A percentile compares a stretch with the other conserved stretches of the same genome.
phyloP scores from a whole-genome alignment of 2,329 filamentous ascomycete genomes.

The Reticulascus tulasneorum region DNA sequence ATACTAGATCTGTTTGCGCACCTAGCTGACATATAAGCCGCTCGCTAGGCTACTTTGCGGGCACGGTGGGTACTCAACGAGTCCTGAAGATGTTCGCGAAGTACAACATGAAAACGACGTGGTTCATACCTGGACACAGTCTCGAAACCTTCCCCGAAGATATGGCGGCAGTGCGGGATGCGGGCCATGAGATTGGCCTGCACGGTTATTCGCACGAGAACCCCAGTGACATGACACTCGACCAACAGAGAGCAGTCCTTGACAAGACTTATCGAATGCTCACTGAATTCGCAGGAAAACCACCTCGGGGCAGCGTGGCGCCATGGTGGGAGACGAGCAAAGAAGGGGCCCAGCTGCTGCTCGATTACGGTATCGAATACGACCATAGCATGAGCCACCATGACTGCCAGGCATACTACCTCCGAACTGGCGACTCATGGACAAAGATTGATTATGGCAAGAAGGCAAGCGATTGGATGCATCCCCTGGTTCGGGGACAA shows the following conservation, averaged over 20 bases:
- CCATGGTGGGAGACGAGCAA: conserved; percentile 71
- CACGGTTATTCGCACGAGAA: conserved; percentile 76
- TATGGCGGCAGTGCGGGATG: conserved; percentile 39
- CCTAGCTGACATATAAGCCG: not conserved
- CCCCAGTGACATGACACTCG: conserved; percentile 65
- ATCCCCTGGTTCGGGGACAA: conserved; percentile 55
- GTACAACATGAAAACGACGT: conserved; percentile 64
- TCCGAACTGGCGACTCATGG: conserved; percentile 62
- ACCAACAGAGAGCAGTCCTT: conserved; percentile 72
- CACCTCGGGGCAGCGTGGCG: conserved; percentile 67
- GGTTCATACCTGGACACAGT: conserved; percentile 47
- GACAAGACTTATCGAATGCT: conserved; percentile 70
- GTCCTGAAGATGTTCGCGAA: conserved; percentile 69
- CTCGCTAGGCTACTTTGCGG: conserved; percentile 61
- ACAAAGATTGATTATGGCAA: conserved; percentile 65
- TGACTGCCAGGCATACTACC: conserved; percentile 61
- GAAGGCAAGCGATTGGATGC: conserved; percentile 62
- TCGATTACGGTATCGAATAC: conserved; percentile 66
- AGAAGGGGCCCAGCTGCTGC: conserved; percentile 61
- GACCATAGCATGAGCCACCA: conserved; percentile 65
- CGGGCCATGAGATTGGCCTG: conserved; percentile 47
- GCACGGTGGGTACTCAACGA: conserved; percentile 60
- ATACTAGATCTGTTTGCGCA: not conserved
- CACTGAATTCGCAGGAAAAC: conserved; percentile 65
- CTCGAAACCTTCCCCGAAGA: conserved; percentile 47